Conservation (phyloP, 768 basidiomycete species). For the Boletellus sp. region DNA sequence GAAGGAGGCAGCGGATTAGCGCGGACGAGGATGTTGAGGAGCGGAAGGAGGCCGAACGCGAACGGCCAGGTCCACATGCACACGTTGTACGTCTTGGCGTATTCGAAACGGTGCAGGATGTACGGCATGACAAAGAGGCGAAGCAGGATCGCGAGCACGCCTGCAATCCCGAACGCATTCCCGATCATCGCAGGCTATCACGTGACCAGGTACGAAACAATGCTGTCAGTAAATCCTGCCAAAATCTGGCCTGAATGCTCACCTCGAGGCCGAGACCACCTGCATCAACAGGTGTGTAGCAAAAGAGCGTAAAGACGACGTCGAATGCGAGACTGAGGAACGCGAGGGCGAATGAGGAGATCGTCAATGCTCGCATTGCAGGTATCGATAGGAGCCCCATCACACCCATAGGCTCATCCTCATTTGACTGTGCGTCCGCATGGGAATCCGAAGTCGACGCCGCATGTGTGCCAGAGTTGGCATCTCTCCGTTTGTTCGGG, state of each 20-base stretch:
- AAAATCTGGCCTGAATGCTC: constrained; percentile 13
- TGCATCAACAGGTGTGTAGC: constrained; percentile 50
- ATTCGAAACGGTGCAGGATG: constrained; percentile 47
- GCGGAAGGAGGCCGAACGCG: constrained; percentile 46
- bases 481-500: constrained; percentile 6
- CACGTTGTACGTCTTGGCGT: constrained; percentile 45
- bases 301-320: constrained; percentile 63
- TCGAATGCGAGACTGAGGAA: constrained; percentile 58
- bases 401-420: constrained; percentile 23
- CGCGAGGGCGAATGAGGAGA: constrained; percentile 47
- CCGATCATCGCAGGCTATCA: constrained; percentile 53
- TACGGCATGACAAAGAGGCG: constrained; percentile 52
- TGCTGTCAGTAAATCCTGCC: too few relatives aligned
- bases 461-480: too few relatives aligned
- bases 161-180: constrained; percentile 50
- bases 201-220: too few relatives aligned
- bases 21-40: constrained; percentile 48
- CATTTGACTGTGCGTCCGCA: neutral
- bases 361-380: constrained; percentile 47
- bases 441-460: neutral
- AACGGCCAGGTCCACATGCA: constrained; percentile 54
- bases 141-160: constrained; percentile 43
- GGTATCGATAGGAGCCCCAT: constrained; percentile 44
- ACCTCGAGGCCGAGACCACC: constrained; percentile 60
- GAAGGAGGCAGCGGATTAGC: constrained; percentile 3